phyloP scores from a whole-genome alignment of 2,329 filamentous ascomycete species.

The Diaporthe sp. region DNA sequence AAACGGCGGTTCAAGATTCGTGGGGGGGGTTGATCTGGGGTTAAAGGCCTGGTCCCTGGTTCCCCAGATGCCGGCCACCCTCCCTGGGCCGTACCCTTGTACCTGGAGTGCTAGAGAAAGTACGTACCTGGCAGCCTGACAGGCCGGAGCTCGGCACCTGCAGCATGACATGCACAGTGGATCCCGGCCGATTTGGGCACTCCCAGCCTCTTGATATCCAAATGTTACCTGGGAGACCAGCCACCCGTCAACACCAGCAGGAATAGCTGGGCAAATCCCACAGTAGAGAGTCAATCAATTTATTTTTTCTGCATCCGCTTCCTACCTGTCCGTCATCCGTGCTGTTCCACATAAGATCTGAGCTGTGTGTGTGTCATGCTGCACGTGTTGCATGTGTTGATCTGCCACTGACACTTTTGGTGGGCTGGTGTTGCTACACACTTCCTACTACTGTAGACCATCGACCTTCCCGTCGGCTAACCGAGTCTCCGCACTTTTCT shows the following conservation, averaged over 20 bases:
- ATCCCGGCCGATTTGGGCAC: not conserved
- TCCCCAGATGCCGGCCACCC: not conserved
- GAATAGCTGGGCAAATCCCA: not conserved
- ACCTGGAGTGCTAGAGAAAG: not conserved
- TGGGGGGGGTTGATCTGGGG: slow-evolving; percentile 19
- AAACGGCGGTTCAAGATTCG: slow-evolving; percentile 36
- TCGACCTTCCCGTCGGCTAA: slow-evolving; percentile 14
- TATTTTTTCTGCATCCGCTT: slow-evolving; percentile 15
- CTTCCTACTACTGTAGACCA: slow-evolving; percentile 5
- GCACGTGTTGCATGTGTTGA: slow-evolving; percentile 35
- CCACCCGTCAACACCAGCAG: slow-evolving; percentile 39
- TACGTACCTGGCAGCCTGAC: slow-evolving; percentile 12
- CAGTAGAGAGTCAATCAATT: not conserved
- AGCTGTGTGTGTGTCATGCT: slow-evolving; percentile 33
- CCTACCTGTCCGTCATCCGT: slow-evolving; percentile 26
- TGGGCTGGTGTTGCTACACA: slow-evolving; percentile 29
- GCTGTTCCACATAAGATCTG: slow-evolving; percentile 31
- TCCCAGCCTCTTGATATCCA: slow-evolving; percentile 39
- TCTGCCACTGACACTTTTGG: slow-evolving; percentile 28
- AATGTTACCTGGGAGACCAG: slow-evolving; percentile 40
- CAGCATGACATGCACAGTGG: slow-evolving; percentile 27
- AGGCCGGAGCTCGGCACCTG: slow-evolving; percentile 34
- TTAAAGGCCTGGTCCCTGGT: slow-evolving; percentile 5
- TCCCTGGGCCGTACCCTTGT: slow-evolving; percentile 1
- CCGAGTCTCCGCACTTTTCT: slow-evolving; percentile 21